A percentile compares a stretch with the other conserved stretches of the same genome.
phyloP scores from a whole-genome alignment of 306 rosid species.

The Canavalia gladiata region DNA sequence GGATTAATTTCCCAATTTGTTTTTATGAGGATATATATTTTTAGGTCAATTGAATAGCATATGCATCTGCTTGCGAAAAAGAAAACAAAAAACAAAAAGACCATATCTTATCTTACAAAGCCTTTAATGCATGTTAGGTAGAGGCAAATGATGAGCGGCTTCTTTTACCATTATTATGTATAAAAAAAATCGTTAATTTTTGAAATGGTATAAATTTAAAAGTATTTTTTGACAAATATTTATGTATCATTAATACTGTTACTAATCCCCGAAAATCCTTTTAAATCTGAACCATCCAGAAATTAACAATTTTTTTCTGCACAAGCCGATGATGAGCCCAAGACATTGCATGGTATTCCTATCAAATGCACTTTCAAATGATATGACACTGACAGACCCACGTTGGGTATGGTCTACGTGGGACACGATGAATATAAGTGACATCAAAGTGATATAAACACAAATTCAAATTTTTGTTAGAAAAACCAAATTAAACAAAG shows the following conservation, averaged over 20 bases:
- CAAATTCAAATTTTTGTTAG: too few relatives aligned
- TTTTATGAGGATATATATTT: too few relatives aligned
- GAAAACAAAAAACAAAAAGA: not conserved
- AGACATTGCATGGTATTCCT: not conserved
- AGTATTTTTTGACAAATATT: too few relatives aligned
- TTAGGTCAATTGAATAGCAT: not conserved
- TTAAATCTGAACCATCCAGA: too few relatives aligned
- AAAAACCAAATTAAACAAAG: not conserved
- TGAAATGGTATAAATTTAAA: too few relatives aligned
- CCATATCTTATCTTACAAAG: not conserved
- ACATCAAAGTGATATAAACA: not conserved
- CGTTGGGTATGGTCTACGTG: constrained; percentile 12
- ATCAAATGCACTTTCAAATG: not conserved
- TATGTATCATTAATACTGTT: too few relatives aligned
- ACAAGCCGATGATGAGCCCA: not conserved
- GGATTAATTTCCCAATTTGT: too few relatives aligned
- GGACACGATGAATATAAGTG: not conserved
- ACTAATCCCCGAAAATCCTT: too few relatives aligned
- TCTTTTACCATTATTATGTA: too few relatives aligned
- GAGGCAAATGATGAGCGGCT: not conserved
- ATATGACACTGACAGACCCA: constrained; percentile 11
- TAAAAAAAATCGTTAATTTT: too few relatives aligned
- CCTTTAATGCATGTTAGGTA: constrained; percentile 6
- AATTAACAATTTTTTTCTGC: too few relatives aligned
- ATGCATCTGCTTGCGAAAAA: not conserved